Evolutionary conservation across 768 basidiomycete species (phyloP).

Genomic region (Lactifluus echinatus): DNA sequence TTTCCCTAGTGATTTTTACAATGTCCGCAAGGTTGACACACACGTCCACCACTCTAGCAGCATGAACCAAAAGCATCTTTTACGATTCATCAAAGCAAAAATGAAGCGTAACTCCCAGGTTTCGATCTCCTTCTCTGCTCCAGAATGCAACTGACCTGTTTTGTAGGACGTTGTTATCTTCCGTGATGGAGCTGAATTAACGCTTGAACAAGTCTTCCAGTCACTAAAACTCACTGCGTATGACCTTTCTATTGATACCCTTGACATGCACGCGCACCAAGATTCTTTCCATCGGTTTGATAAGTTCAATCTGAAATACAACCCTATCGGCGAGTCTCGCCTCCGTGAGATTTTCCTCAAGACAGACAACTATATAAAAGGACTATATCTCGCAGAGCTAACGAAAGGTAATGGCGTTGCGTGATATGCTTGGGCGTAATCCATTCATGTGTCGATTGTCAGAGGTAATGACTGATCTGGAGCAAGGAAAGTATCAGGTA

Average conservation of each 20-base stretch:
- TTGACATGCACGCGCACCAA: slow-evolving; percentile 99
- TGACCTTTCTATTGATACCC: slow-evolving; percentile 95
- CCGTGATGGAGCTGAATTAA: slow-evolving; percentile 84
- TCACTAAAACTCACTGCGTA: slow-evolving; percentile 93
- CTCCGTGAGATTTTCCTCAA: slow-evolving; percentile 96
- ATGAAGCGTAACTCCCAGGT: slow-evolving; percentile 86
- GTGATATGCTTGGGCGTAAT: background rate
- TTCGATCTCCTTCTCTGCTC: slow-evolving; percentile 19
- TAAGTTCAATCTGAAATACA: slow-evolving; percentile 97
- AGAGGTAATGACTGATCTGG: slow-evolving; percentile 98
- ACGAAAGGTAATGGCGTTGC: slow-evolving; percentile 57
- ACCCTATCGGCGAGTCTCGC: slow-evolving; percentile 91
- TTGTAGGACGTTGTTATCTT: slow-evolving; percentile 88
- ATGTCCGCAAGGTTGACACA: slow-evolving; percentile 95
- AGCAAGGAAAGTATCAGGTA: slow-evolving; percentile 98
- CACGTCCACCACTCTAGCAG: slow-evolving; percentile 98
- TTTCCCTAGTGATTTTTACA: slow-evolving; percentile 83
- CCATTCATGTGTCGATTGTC: background rate
- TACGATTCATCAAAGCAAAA: slow-evolving; percentile 98
- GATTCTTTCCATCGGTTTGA: slow-evolving; percentile 98
- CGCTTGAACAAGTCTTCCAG: slow-evolving; percentile 90
- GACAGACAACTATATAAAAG: slow-evolving; percentile 91
- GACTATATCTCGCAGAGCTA: slow-evolving; percentile 88
- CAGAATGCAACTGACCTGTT: background rate
- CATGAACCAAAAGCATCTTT: slow-evolving; percentile 98